phyloP scores from a whole-genome alignment of 768 basidiomycete species.

The Kwoniella shandongensis region DNA sequence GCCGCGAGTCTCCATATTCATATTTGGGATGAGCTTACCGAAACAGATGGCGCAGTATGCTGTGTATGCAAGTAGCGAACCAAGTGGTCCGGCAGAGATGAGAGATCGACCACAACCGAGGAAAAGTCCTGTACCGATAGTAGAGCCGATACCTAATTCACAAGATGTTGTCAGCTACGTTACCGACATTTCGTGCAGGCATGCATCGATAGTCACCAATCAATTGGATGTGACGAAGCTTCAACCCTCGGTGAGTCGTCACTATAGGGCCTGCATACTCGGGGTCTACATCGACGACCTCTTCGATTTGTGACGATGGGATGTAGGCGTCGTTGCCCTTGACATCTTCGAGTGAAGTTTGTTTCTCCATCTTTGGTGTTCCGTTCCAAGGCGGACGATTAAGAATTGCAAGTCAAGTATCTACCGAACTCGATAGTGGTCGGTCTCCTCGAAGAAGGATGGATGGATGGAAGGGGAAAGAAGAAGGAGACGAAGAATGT shows the following conservation, averaged over 20 bases:
- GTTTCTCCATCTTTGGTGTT: slow-evolving; percentile 16
- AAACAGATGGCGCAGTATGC: slow-evolving; percentile 10
- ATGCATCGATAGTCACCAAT: slow-evolving; percentile 3
- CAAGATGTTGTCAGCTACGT: not conserved
- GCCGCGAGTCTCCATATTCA: too few relatives aligned
- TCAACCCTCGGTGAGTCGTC: slow-evolving; percentile 1
- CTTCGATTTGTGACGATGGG: not conserved
- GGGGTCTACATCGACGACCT: slow-evolving; percentile 4
- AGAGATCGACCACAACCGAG: slow-evolving; percentile 12
- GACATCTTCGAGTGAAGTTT: slow-evolving; percentile 4
- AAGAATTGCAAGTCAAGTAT: too few relatives aligned
- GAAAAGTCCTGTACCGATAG: slow-evolving; percentile 13
- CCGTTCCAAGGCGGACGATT: too few relatives aligned
- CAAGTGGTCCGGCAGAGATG: slow-evolving; percentile 10
- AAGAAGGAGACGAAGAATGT: too few relatives aligned
- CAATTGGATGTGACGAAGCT: slow-evolving; percentile 10
- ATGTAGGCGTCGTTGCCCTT: slow-evolving; percentile 5
- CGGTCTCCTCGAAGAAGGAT: too few relatives aligned
- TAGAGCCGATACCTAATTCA: slow-evolving; percentile 4
- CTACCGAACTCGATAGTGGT: too few relatives aligned
- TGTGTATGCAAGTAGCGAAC: slow-evolving; percentile 8
- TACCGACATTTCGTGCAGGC: not conserved
- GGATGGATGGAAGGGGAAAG: too few relatives aligned
- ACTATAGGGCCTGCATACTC: not conserved
- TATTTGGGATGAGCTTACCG: not conserved